These are phyloP conservation scores for Epichloe scottii DNA, from an alignment of 2,329 filamentous ascomycete genomes.

Conservation along the genomic window DNA sequence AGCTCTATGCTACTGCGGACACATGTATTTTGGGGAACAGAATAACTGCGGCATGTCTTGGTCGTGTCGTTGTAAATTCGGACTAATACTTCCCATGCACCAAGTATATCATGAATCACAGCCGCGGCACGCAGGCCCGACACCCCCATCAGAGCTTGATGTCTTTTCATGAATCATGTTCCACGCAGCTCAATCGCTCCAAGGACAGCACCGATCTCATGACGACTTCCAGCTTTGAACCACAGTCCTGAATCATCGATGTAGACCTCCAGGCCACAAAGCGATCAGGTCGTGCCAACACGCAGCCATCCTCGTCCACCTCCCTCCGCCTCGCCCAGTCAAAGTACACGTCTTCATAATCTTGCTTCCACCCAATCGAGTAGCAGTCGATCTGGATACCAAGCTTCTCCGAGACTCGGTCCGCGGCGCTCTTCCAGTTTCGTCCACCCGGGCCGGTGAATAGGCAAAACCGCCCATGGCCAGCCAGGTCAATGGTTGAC, in stretches of 20 bases:
- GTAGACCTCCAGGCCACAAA: constrained; percentile 40
- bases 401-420: constrained; percentile 21
- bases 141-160: too few species aligned
- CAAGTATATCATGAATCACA: too few species aligned
- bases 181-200: not conserved
- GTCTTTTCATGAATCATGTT: not conserved
- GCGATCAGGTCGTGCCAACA: constrained; percentile 46
- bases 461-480: constrained; percentile 37
- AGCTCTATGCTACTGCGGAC: too few species aligned
- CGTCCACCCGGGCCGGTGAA: constrained; percentile 44
- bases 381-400: constrained; percentile 35
- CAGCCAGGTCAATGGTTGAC: constrained; percentile 48
- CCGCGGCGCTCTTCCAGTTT: constrained; percentile 38
- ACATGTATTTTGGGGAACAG: too few species aligned
- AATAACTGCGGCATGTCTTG: too few species aligned
- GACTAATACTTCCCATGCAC: too few species aligned
- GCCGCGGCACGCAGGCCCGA: too few species aligned
- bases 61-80: too few species aligned
- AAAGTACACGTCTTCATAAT: constrained; percentile 50
- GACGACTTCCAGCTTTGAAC: not conserved
- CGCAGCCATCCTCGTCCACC: constrained; percentile 43
- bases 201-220: not conserved
- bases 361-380: constrained; percentile 43
- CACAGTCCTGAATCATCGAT: not conserved
- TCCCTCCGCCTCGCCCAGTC: constrained; percentile 43